A percentile compares a stretch with the other conserved stretches of the same genome.
phyloP scores from a whole-genome alignment of 2,329 filamentous ascomycete genomes.

The Helotiales sp. region DNA sequence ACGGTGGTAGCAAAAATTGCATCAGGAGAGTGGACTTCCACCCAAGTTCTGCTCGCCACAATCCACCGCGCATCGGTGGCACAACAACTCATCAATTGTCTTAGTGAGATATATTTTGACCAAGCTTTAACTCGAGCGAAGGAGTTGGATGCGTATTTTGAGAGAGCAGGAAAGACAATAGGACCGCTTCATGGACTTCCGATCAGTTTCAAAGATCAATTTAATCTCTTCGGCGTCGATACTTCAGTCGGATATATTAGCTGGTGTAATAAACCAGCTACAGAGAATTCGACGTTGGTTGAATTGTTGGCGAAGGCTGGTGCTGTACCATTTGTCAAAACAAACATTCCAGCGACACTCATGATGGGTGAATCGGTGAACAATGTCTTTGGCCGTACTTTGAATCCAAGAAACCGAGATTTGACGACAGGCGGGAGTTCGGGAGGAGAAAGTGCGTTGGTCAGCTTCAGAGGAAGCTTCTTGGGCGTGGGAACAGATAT shows the following conservation, averaged over 20 bases:
- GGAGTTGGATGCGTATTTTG: slow-evolving; percentile 42
- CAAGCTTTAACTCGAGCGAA: slow-evolving; percentile 43
- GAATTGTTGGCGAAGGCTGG: slow-evolving; percentile 79
- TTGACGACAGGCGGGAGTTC: slow-evolving; percentile 87
- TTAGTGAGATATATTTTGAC: slow-evolving; percentile 48
- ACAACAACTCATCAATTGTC: slow-evolving; percentile 47
- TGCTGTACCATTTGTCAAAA: slow-evolving; percentile 87
- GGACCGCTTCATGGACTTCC: slow-evolving; percentile 63
- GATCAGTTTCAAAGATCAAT: slow-evolving; percentile 54
- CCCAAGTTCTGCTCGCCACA: slow-evolving; percentile 48
- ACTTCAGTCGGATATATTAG: slow-evolving; percentile 75
- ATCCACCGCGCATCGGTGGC: slow-evolving; percentile 46
- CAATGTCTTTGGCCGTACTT: slow-evolving; percentile 73
- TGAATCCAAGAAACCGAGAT: slow-evolving; percentile 74
- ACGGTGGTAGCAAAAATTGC: slow-evolving; percentile 14
- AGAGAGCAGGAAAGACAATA: slow-evolving; percentile 40
- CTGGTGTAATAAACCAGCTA: slow-evolving; percentile 63
- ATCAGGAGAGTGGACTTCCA: slow-evolving; percentile 34
- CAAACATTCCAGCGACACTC: slow-evolving; percentile 76
- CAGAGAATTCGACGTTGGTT: slow-evolving; percentile 69
- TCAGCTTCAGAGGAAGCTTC: slow-evolving; percentile 17
- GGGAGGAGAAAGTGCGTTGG: slow-evolving; percentile 21
- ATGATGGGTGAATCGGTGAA: slow-evolving; percentile 37
- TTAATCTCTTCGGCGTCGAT: slow-evolving; percentile 79
- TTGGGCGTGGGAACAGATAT: slow-evolving; percentile 25